Conservation (phyloP, 2,329 filamentous ascomycete species). For the Hortaea werneckii region DNA sequence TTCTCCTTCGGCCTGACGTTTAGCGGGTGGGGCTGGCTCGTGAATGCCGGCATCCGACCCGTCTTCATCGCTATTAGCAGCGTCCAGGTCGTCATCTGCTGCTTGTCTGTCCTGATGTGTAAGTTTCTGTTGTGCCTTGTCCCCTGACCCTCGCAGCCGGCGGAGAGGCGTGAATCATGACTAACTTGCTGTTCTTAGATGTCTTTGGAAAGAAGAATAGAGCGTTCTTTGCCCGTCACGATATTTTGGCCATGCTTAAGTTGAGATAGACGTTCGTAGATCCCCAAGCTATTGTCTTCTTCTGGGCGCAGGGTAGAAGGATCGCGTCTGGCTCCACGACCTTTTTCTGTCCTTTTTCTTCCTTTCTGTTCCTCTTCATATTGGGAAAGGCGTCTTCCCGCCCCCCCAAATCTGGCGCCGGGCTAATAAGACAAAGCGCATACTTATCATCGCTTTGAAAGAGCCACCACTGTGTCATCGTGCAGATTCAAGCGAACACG, state of each 20-base stretch:
- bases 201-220: constrained; percentile 69
- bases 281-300: too few relatives aligned
- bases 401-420: too few relatives aligned
- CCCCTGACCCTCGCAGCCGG: not conserved
- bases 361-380: too few relatives aligned
- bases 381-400: too few relatives aligned
- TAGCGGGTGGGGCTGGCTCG: constrained; percentile 75
- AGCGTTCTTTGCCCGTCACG: constrained; percentile 64
- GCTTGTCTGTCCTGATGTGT: constrained; percentile 69
- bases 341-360: too few relatives aligned
- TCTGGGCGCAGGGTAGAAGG: too few relatives aligned
- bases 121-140: constrained; percentile 34
- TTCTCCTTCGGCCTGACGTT: constrained; percentile 82
- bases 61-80: constrained; percentile 63
- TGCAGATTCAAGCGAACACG: too few relatives aligned
- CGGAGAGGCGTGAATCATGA: not conserved
- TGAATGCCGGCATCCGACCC: constrained; percentile 48
- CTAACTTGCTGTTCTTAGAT: constrained; percentile 41
- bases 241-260: constrained; percentile 49
- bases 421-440: too few relatives aligned
- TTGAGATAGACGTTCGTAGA: constrained; percentile 20
- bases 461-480: too few relatives aligned
- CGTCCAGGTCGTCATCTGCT: constrained; percentile 68
- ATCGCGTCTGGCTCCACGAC: too few relatives aligned
- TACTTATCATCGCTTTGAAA: too few relatives aligned